A percentile compares a stretch with the other conserved stretches of the same genome.
Conservation (phyloP, 768 basidiomycete species). For the Boletus sensibilis region DNA sequence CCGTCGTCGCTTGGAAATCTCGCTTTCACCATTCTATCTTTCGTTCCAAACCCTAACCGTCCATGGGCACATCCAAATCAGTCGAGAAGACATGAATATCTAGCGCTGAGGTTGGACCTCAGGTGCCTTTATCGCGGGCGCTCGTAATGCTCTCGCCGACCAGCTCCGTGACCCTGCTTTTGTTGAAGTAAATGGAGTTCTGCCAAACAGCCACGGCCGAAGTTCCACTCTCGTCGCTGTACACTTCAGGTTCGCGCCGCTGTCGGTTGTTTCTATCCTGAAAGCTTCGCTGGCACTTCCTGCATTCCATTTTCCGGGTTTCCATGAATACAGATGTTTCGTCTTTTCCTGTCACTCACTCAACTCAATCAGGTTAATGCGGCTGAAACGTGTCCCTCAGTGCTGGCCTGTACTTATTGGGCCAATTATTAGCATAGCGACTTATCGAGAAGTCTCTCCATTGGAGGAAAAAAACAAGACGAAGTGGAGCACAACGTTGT, state of each 20-base stretch:
- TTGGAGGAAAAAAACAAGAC: not conserved
- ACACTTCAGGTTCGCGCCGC: not conserved
- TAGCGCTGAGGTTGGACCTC: constrained; percentile 18
- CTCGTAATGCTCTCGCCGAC: not conserved
- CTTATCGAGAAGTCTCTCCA: constrained; percentile 1
- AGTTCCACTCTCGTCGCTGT: constrained; percentile 4
- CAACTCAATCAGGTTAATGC: constrained; percentile 20
- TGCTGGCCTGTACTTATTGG: constrained; percentile 10
- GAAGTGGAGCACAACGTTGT: not conserved
- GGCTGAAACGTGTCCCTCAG: constrained; percentile 26
- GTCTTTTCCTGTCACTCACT: constrained; percentile 9
- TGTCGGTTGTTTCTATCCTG: constrained; percentile 6
- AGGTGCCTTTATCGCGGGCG: constrained; percentile 16
- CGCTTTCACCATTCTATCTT: not conserved
- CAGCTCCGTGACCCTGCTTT: not conserved
- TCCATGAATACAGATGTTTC: constrained; percentile 21
- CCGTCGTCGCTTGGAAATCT: not conserved
- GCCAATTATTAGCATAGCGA: constrained; percentile 9
- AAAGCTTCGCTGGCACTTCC: constrained; percentile 10
- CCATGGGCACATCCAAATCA: not conserved
- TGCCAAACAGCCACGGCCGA: constrained; percentile 3
- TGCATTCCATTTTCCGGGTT: constrained; percentile 8
- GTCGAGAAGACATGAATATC: constrained; percentile 1
- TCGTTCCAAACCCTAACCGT: not conserved
- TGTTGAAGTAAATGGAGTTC: not conserved